Evolutionary conservation across 2,329 filamentous ascomycete species (phyloP), one percentile per base, ranked within the genome.

Genomic region (Incumbomyces lentus): DNA sequence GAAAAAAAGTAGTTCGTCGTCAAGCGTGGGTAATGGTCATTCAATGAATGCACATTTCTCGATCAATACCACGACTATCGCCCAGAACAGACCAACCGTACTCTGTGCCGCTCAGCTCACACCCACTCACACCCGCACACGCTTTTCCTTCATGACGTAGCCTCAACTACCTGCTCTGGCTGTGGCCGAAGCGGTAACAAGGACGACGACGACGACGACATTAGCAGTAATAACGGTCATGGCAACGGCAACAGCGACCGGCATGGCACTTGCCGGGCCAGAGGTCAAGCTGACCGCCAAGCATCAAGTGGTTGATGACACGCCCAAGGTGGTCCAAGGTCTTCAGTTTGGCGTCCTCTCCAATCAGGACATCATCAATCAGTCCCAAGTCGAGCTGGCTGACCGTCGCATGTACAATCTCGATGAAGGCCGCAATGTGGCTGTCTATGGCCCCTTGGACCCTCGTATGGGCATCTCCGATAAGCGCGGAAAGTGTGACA

Each of bases 381-480:
- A 98, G 67, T 88, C 85, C 52, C 88, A 95, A 48, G 77, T 96
- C 55, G 88, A 95, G 67, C 84, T 98, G 48, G 93, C 86, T n/a
- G 86, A 95, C 64, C 81, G 88, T 59, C 82, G 89, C 64, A 81
- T 96, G 51, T 98, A 95, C 72, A 88, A 98, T 64, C 78, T 95
- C 57, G 81, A 85, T 56, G 82, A 82, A 59, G 82, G 82, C 59
- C 81, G 88, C 61, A 77, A 76, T 44, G 80, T 88, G 14, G 86
- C 84, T 49, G 72, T 76, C 49, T 79, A 96, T 71, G 92, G 92
- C 37, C 86, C 90, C 36, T 78, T 96, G 53, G 92, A 98, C 66
- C 75, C 78, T 52, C 85, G 85, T 61, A 78, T 98, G 70, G 89
- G 89, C 54, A 92, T 86, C 2, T 95, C 89, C 13, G 86, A 79